These are phyloP conservation scores for Leccinum pellstonianum DNA, from an alignment of 768 basidiomycete genomes.

Conservation along the genomic window DNA sequence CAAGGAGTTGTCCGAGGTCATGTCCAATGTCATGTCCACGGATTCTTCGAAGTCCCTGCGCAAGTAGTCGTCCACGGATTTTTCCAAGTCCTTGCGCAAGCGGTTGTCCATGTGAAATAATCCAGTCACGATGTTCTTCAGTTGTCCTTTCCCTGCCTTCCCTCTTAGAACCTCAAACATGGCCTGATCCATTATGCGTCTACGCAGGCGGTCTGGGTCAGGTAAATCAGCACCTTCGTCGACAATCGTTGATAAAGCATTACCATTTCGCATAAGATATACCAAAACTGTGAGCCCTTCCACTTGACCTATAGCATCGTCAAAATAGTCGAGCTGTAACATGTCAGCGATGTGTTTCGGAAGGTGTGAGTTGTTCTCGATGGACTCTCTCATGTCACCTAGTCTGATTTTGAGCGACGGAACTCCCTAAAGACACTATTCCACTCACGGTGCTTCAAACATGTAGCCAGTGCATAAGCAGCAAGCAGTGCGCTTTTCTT, in stretches of 20 bases:
- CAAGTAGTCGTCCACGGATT: no score
- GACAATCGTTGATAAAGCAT: neutral
- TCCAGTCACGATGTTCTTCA: no score
- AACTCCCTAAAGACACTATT: neutral
- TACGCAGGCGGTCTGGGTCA: slow-evolving; percentile 3
- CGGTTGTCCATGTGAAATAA: no score
- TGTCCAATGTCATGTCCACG: no score
- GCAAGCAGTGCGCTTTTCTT: slow-evolving; percentile 20
- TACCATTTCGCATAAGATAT: slow-evolving; percentile 21
- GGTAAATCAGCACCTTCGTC: neutral
- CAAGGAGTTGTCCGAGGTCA: no score
- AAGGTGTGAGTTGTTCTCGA: slow-evolving; percentile 5
- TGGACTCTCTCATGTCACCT: slow-evolving; percentile 15
- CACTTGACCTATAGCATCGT: slow-evolving; percentile 22
- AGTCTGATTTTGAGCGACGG: neutral
- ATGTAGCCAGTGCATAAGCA: slow-evolving; percentile 20
- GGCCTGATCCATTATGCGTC: neutral
- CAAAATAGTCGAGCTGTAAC: slow-evolving; percentile 22
- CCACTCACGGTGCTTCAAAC: slow-evolving; percentile 16
- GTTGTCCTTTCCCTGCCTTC: slow-evolving; percentile 2
- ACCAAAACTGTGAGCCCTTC: slow-evolving; percentile 27
- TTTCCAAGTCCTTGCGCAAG: no score
- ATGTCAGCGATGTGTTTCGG: slow-evolving; percentile 16
- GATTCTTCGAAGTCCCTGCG: no score
- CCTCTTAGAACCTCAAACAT: slow-evolving; percentile 9